A percentile compares a stretch with the other conserved stretches of the same genome.
These are phyloP conservation scores for Solanum appendiculatum DNA, from an alignment of 257 asterid species.

Conservation along the genomic window DNA sequence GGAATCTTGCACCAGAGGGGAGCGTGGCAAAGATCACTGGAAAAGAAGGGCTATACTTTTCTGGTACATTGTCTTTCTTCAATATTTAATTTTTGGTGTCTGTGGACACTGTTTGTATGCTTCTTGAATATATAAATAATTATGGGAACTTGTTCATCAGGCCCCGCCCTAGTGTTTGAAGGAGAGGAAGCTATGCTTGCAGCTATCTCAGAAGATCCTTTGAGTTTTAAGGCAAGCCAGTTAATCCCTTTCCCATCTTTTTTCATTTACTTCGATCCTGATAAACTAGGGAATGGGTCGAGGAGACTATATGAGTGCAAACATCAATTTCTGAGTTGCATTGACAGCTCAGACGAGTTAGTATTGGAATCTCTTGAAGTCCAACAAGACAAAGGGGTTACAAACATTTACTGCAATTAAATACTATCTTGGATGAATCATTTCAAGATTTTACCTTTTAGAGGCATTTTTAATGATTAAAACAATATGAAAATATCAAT, in stretches of 20 bases:
- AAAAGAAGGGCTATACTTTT: conserved; percentile 90
- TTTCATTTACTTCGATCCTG: neutral
- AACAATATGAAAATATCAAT: neutral
- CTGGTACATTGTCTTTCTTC: conserved; percentile 33
- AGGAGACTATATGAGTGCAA: neutral
- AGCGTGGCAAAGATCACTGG: conserved; percentile 98
- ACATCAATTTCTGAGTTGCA: neutral
- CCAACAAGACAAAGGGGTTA: neutral
- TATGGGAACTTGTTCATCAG: conserved; percentile 13
- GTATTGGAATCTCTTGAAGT: neutral
- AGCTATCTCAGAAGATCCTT: conserved; percentile 81
- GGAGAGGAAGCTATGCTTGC: conserved; percentile 93
- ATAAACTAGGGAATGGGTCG: neutral
- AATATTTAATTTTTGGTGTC: neutral
- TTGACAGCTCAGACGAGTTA: neutral
- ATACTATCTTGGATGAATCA: neutral
- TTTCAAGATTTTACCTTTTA: neutral
- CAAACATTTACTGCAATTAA: neutral
- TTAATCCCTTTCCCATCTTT: neutral
- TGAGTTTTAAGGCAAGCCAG: conserved; percentile 56
- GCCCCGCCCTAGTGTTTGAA: conserved; percentile 93
- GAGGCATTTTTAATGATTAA: neutral
- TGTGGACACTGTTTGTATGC: neutral
- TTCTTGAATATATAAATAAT: neutral
- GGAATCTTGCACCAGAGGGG: conserved; percentile 96